Evolutionary conservation across 805 yeast species (phyloP).

Genomic region (Cephaloascus fragrans): DNA sequence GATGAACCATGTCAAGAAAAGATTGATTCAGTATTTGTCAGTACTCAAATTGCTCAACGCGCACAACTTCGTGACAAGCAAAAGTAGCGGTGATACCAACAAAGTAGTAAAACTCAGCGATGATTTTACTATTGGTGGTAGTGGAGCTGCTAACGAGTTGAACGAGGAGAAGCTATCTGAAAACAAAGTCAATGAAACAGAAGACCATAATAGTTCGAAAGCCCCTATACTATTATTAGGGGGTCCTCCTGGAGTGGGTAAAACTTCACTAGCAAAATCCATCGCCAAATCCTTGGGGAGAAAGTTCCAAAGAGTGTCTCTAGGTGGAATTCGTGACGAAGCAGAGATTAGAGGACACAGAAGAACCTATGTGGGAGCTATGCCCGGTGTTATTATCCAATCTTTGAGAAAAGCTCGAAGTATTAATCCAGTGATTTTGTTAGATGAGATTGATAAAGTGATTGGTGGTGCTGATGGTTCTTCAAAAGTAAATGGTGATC

Average conservation of each 20-base stretch:
- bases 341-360: slow-evolving; percentile 87
- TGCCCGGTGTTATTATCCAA: slow-evolving; percentile 78
- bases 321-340: slow-evolving; percentile 85
- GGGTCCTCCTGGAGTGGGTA: slow-evolving; percentile 94
- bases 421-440: slow-evolving; percentile 73
- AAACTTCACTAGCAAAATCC: slow-evolving; percentile 78
- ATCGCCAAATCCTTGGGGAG: slow-evolving; percentile 68
- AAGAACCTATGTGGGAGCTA: slow-evolving; percentile 85
- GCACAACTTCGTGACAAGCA: slow-evolving; percentile 15
- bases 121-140: not conserved
- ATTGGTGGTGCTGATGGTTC: slow-evolving; percentile 38
- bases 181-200: slow-evolving; percentile 1
- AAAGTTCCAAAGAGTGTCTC: slow-evolving; percentile 67
- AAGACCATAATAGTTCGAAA: slow-evolving; percentile 10
- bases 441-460: slow-evolving; percentile 82
- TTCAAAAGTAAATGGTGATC: slow-evolving; percentile 62
- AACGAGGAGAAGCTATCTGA: slow-evolving; percentile 1
- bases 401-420: slow-evolving; percentile 66
- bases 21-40: slow-evolving; percentile 72
- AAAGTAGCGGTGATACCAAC: not conserved
- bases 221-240: slow-evolving; percentile 76
- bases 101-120: not conserved
- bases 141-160: not conserved
- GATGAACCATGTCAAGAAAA: slow-evolving; percentile 57
- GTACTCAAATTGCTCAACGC: slow-evolving; percentile 51